A percentile compares a stretch with the other conserved stretches of the same genome.
phyloP scores from a whole-genome alignment of 441 rosid genomes.

The Isatis lusitanica region DNA sequence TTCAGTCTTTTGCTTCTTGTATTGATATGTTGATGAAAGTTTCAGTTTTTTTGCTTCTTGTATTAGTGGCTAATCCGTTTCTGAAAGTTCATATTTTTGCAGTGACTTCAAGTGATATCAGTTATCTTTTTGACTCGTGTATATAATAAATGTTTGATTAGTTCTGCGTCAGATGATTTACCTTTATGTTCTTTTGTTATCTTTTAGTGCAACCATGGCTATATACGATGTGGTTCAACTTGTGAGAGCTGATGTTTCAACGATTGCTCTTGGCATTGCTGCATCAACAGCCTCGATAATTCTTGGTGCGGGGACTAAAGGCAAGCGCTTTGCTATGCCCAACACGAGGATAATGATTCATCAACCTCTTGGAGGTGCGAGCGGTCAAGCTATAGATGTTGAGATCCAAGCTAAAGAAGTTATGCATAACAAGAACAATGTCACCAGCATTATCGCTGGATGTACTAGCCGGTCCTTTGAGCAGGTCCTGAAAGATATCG shows the following conservation, averaged over 20 bases:
- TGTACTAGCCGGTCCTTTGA: conserved; percentile 70
- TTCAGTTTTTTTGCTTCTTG: background rate
- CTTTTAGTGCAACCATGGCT: conserved; percentile 86
- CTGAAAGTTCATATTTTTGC: background rate
- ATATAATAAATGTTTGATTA: background rate
- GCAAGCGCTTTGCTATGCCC: conserved; percentile 96
- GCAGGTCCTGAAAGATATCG: conserved; percentile 76
- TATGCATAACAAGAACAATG: conserved; percentile 75
- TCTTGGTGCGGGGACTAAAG: conserved; percentile 90
- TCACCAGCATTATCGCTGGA: conserved; percentile 61
- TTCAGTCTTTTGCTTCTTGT: background rate
- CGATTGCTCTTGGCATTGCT: conserved; percentile 79
- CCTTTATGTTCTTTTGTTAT: conserved; percentile 13
- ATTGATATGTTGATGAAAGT: background rate
- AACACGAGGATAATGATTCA: conserved; percentile 92
- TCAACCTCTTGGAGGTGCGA: conserved; percentile 90
- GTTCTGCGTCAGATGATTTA: conserved; percentile 2
- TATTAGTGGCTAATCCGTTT: background rate
- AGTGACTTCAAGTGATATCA: background rate
- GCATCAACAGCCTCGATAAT: conserved; percentile 90
- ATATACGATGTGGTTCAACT: conserved; percentile 88
- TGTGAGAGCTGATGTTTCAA: conserved; percentile 91
- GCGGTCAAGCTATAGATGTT: conserved; percentile 80
- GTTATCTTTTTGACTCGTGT: background rate
- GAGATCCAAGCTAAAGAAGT: conserved; percentile 87